These are phyloP conservation scores for Fraxinus greggii DNA, from an alignment of 305 asterid genomes.

Conservation along the genomic window DNA sequence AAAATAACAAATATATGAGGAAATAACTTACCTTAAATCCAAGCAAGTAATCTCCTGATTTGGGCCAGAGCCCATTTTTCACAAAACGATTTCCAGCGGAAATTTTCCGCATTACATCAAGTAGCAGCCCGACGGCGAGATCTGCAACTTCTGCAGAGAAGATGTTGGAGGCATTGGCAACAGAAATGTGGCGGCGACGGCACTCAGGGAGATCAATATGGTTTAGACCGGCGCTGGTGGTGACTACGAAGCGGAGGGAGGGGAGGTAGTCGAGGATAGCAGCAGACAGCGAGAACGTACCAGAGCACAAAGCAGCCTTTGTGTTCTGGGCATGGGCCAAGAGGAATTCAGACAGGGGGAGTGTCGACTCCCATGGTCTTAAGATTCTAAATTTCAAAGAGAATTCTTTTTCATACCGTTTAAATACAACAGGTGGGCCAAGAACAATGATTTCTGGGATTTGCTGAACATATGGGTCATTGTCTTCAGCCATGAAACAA, in stretches of 20 bases:
- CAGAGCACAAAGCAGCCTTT: slow-evolving; percentile 44
- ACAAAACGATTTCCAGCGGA: slow-evolving; percentile 46
- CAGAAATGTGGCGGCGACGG: slow-evolving; percentile 51
- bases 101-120: slow-evolving; percentile 55
- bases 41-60: slow-evolving; percentile 39
- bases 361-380: slow-evolving; percentile 54
- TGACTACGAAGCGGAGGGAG: slow-evolving; percentile 43
- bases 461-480: neutral
- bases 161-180: slow-evolving; percentile 38
- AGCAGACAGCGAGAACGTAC: slow-evolving; percentile 25
- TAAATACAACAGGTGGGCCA: slow-evolving; percentile 44
- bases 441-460: slow-evolving; percentile 47
- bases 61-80: slow-evolving; percentile 48
- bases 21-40: slow-evolving; percentile 43
- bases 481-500: neutral
- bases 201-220: slow-evolving; percentile 62
- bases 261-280: slow-evolving; percentile 52
- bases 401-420: slow-evolving; percentile 26
- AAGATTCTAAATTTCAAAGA: slow-evolving; percentile 38
- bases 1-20: neutral
- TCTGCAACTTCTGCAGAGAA: slow-evolving; percentile 69
- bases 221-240: slow-evolving; percentile 66
- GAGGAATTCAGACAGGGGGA: slow-evolving; percentile 46
- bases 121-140: slow-evolving; percentile 59
- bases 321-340: slow-evolving; percentile 38